Percentiles rank a stretch among this genome's conserved stretches.
Evolutionary conservation across 2,329 filamentous ascomycete genomes (phyloP).

Genomic region (Sclerotinia subarctica): DNA sequence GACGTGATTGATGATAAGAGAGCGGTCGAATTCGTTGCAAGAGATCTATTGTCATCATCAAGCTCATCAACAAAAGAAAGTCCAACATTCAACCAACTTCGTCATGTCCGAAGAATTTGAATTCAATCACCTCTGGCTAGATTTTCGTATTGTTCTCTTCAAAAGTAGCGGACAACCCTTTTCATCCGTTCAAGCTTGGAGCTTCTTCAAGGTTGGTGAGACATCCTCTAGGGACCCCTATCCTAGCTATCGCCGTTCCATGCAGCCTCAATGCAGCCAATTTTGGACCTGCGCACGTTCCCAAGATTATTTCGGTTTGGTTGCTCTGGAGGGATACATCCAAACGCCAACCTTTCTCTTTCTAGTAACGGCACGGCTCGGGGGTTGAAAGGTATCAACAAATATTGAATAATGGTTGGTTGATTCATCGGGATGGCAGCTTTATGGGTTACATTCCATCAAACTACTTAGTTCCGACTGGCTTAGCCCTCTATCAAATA

Average conservation of each 20-base stretch:
- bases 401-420: constrained; percentile 5
- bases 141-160: constrained; percentile 5
- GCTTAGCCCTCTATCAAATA: not conserved
- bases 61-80: not conserved
- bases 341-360: not conserved
- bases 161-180: not conserved
- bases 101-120: not conserved
- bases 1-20: not conserved
- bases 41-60: not conserved
- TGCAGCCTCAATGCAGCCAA: constrained; percentile 20
- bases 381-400: not conserved
- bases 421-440: not conserved
- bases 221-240: constrained; percentile 8
- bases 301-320: constrained; percentile 1
- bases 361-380: constrained; percentile 9
- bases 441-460: constrained; percentile 9
- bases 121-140: not conserved
- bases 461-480: constrained; percentile 13
- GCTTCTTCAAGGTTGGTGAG: constrained; percentile 7
- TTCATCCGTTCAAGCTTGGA: not conserved
- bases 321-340: not conserved
- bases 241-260: constrained; percentile 14
- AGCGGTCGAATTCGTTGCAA: too few species aligned
- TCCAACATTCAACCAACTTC: not conserved
- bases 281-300: constrained; percentile 20